Evolutionary conservation across 371 early-diverging fungal species (phyloP), one percentile per base, ranked within the genome.

Genomic region (Mucor lusitanicus): DNA sequence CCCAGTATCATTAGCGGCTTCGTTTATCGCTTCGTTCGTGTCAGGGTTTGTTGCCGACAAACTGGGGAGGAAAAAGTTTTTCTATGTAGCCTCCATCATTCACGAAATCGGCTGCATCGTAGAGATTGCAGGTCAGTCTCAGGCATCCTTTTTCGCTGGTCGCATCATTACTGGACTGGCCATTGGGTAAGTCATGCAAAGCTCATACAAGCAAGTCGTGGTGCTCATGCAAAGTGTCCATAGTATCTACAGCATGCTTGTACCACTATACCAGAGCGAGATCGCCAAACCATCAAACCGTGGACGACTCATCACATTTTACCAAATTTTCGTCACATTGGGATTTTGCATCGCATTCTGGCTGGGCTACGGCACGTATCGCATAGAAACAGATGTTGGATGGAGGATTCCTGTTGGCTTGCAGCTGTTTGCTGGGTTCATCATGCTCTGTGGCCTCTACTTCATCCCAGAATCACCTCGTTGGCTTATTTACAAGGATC

Each of bases 391-490:
- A 27, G 56, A 74, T 55, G 44, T 67, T 17, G 70, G 82, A 17
- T 94, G 91, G 92, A 77, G 63, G 50, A 68, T 91, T 25, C 89
- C 95, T 6, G 74, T 95, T 48, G 92, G 89, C 25, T 59, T 94
- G 37, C 97, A 97, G 76, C 62, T 90, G 11, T 79, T 91, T 40
- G 93, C 95, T 12, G 90, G 90, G 15, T 48, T 79, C 6, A 68
- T 94, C 13, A 74, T 97, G 63, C 65, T 93, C 11, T 5, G 83
- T 46, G 79, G 90, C 33, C 85, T 90, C 63, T 62, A 82, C 25
- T 80, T 91, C 67, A 86, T 95, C 75, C 96, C 96, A 12, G 81
- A 81, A 42, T 75, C 95, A 30, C 97, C 97, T n/a, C 95, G 98
- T 76, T 97, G 95, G 95, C 78, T 97, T 61, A 85, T 91, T 40